Evolutionary conservation across 1,284 basidiomycete species (phyloP).

Genomic region (Agaricales sp.): DNA sequence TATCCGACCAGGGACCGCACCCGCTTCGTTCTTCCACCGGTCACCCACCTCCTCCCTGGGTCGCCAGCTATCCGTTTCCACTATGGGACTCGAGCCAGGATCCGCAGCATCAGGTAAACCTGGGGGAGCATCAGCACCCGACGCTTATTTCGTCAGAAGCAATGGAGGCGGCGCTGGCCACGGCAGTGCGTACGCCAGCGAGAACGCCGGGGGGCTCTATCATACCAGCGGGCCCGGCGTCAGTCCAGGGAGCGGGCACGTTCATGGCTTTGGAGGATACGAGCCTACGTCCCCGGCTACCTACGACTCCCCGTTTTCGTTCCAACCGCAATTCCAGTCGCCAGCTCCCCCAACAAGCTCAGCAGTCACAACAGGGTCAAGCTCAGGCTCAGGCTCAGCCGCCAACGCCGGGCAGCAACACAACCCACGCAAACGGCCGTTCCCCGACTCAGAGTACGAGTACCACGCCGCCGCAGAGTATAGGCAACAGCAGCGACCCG

Average conservation of each 20-base stretch:
- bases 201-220: background rate
- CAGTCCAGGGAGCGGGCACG: too few species aligned
- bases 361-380: constrained; percentile 5
- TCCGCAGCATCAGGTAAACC: constrained; percentile 19
- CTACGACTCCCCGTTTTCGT: constrained; percentile 57
- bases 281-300: constrained; percentile 13
- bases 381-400: constrained; percentile 8
- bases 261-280: too few species aligned
- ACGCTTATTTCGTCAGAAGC: background rate
- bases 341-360: constrained; percentile 11
- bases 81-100: constrained; percentile 42
- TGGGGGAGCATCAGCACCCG: background rate
- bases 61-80: constrained; percentile 22
- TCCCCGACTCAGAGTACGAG: constrained; percentile 42
- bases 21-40: constrained; percentile 42
- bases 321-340: constrained; percentile 60
- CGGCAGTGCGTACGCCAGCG: too few species aligned
- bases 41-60: constrained; percentile 17
- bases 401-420: constrained; percentile 19
- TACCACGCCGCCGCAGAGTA: constrained; percentile 30
- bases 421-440: constrained; percentile 56
- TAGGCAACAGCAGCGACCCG: too few species aligned
- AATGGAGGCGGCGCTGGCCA: background rate
- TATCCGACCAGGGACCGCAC: constrained; percentile 53
- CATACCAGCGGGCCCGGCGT: background rate